phyloP scores from a whole-genome alignment of 2,329 filamentous ascomycete genomes.

The Cladophialophora yegresii region DNA sequence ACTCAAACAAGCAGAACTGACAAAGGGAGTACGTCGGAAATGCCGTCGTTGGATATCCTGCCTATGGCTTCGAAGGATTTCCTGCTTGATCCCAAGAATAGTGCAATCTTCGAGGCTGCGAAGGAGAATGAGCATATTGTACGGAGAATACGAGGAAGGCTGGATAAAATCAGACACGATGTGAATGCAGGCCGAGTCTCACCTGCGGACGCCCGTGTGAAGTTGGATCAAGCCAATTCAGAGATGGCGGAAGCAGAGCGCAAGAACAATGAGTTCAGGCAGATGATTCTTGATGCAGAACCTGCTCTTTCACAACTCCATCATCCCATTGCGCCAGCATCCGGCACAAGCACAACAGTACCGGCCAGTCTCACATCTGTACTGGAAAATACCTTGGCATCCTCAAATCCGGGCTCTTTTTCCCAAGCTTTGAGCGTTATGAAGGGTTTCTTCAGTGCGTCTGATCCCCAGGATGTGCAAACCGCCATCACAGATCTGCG shows the following conservation, averaged over 20 bases:
- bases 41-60: conserved; percentile 23
- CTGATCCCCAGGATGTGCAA: conserved; percentile 32
- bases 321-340: conserved; percentile 7
- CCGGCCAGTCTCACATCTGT: conserved; percentile 22
- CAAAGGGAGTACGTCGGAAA: conserved; percentile 1
- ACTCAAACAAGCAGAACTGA: conserved; percentile 2
- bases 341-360: neutral
- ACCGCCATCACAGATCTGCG: conserved; percentile 34
- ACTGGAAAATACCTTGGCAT: conserved; percentile 26
- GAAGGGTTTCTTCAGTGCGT: conserved; percentile 34
- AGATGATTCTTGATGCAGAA: conserved; percentile 31
- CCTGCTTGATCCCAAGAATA: conserved; percentile 30
- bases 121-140: conserved; percentile 34
- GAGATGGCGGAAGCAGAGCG: conserved; percentile 34
- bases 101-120: conserved; percentile 33
- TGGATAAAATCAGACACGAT: conserved; percentile 34
- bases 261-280: conserved; percentile 33
- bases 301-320: conserved; percentile 24
- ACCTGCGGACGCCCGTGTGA: conserved; percentile 27
- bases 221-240: conserved; percentile 31
- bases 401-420: conserved; percentile 28
- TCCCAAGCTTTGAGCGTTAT: conserved; percentile 32
- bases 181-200: conserved; percentile 32
- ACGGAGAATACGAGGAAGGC: conserved; percentile 28
- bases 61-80: conserved; percentile 23